Base-by-base conservation (phyloP, 1,284 basidiomycete genomes). In the Phlebopus sp. region DNA sequence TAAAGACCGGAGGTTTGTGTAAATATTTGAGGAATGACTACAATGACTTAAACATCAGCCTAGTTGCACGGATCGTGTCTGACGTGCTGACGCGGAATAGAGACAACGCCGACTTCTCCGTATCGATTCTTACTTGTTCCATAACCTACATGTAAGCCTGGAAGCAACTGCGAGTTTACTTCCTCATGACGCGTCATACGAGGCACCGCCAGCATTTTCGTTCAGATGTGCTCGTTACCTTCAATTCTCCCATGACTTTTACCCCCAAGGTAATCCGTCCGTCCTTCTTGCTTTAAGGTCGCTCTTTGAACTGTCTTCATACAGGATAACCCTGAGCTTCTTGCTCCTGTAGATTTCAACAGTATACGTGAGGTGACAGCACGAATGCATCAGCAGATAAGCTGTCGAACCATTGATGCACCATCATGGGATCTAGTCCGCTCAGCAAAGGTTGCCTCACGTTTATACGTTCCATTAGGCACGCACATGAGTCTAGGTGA, bases 171-270 rank as follows among this genome's bases (percentile, higher is more conserved):
- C 19, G 19, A 3, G 32, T 27, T 43, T 29, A 2, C 25, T 8
- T 21, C 37, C 36, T 51, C 15, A 45, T 25, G 46, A 36, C 38
- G 31, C 32, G 29, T 44, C 9, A 41, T 38, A 32, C 42, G 46
- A 78, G 75, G 74, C 75, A 76, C 57, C 67, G 74, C 32, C 82
- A 92, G 59, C 84, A 91, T 64, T 93, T 91, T 59, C 81, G 90
- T 23, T 90, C 87, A 6, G 90, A 92, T 57, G 88, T 93, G 6
- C 69, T 93, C 25, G 86, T 93, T 23, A 88, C 86, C 0, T 93
- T 90, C 63, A 85, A 92, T 58, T 72, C 78, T 10, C 89, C 90
- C 0, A 75, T 90, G 60, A 73, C 64, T 35, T 86, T 90, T 56
- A 74, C 73, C 5, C 81, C 84, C 4, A 80, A 81, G 72, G 87